Evolutionary conservation across 78 protist genomes (phyloP).

Genomic region (Anaeramoeba ignava): DNA sequence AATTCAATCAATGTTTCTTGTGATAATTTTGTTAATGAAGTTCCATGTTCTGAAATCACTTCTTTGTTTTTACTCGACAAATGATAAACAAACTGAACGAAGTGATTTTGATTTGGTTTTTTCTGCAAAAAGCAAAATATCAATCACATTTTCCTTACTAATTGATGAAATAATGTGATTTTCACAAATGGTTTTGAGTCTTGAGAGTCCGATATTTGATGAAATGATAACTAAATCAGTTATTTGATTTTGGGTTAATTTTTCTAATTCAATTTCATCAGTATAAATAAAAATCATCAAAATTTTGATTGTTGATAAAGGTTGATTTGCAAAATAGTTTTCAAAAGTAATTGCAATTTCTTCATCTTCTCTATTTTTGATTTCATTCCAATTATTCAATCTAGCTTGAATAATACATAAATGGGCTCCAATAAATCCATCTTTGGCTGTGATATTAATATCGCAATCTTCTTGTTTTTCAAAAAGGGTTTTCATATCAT

Average conservation of each 20-base stretch:
- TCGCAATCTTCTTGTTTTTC: neutral
- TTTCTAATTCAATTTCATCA: neutral
- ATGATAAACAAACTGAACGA: neutral
- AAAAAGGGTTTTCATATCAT: neutral
- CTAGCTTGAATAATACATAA: neutral
- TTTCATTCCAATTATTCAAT: neutral
- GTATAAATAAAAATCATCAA: neutral
- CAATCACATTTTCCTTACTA: neutral
- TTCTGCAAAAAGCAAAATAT: neutral
- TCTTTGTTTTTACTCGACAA: neutral
- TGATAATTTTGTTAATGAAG: neutral
- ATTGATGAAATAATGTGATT: neutral
- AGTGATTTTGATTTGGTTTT: neutral
- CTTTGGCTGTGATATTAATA: neutral
- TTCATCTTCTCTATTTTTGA: neutral
- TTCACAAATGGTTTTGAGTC: neutral
- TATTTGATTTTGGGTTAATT: neutral
- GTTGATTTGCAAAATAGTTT: neutral
- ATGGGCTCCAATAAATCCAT: neutral
- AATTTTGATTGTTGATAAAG: neutral
- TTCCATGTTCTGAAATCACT: neutral
- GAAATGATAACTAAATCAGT: neutral
- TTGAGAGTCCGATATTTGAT: neutral
- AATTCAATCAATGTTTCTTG: neutral
- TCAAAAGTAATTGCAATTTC: neutral